Conservation (phyloP, 2,329 filamentous ascomycete species). For the Talaromyces sp. region DNA sequence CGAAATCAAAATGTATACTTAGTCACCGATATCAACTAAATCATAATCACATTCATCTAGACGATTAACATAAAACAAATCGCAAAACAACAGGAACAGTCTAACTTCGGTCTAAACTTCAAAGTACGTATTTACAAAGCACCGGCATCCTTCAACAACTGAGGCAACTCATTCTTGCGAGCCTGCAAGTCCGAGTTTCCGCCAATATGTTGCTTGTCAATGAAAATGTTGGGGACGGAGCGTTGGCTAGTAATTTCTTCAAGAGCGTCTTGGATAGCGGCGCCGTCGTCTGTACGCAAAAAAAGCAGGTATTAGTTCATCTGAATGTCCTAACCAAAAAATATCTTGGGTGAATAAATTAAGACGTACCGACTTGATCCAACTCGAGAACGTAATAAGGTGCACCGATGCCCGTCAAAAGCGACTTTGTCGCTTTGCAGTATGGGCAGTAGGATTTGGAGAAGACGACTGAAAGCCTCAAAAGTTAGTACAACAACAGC, state of each 20-base stretch:
- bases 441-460: slow-evolving; percentile 96
- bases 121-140: slow-evolving; percentile 49
- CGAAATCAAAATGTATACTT: background rate
- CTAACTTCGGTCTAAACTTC: background rate
- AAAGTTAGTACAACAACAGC: background rate
- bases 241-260: slow-evolving; percentile 73
- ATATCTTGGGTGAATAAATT: no score
- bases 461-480: slow-evolving; percentile 66
- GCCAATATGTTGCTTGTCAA: slow-evolving; percentile 83
- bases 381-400: slow-evolving; percentile 75
- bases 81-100: background rate
- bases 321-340: no score
- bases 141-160: slow-evolving; percentile 59
- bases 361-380: slow-evolving; percentile 70
- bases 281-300: slow-evolving; percentile 63
- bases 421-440: slow-evolving; percentile 72
- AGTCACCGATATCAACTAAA: background rate
- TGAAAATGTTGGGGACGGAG: slow-evolving; percentile 95
- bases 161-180: slow-evolving; percentile 59
- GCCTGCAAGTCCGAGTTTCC: slow-evolving; percentile 86
- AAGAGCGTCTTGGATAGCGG: slow-evolving; percentile 77
- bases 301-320: background rate
- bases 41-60: background rate
- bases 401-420: slow-evolving; percentile 64
- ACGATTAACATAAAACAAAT: background rate